These are phyloP conservation scores for Melanogaster broomeanus DNA, from an alignment of 768 basidiomycete species.

Conservation along the genomic window DNA sequence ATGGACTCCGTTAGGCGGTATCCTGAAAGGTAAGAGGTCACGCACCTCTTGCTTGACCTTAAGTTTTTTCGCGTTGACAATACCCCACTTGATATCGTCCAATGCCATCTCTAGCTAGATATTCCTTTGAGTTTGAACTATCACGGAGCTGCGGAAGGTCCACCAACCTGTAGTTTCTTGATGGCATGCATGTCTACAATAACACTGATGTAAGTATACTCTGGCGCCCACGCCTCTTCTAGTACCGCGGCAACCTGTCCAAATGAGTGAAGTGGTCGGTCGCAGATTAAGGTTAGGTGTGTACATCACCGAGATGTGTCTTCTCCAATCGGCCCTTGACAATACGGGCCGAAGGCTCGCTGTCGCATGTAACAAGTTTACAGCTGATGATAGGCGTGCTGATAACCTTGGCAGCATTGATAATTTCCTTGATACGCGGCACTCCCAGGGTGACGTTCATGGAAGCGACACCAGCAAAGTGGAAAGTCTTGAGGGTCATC, in stretches of 20 bases:
- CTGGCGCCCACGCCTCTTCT: conserved; percentile 94
- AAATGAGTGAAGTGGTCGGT: background rate
- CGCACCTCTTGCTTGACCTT: conserved; percentile 87
- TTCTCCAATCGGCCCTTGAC: conserved; percentile 97
- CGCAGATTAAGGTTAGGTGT: background rate
- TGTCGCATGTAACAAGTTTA: conserved; percentile 80
- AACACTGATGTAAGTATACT: conserved; percentile 90
- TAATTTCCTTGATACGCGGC: conserved; percentile 99
- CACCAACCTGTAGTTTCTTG: conserved; percentile 76
- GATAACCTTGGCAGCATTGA: conserved; percentile 97
- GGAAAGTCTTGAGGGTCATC: conserved; percentile 99
- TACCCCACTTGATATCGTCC: conserved; percentile 92
- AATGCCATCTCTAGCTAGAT: conserved; percentile 85
- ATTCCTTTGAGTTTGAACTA: background rate
- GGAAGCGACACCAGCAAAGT: conserved; percentile 99
- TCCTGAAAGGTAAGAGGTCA: background rate
- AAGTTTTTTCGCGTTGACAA: conserved; percentile 82
- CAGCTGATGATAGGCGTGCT: conserved; percentile 99
- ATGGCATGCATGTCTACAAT: conserved; percentile 90
- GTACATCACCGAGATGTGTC: conserved; percentile 91
- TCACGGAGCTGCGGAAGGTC: background rate
- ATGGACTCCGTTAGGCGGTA: background rate
- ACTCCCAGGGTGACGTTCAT: conserved; percentile 99
- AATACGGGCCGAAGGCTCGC: conserved; percentile 94
- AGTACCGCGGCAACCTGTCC: conserved; percentile 83